Base-by-base conservation (phyloP, 2,329 filamentous ascomycete genomes). In the Lasiodiplodia citricola region DNA sequence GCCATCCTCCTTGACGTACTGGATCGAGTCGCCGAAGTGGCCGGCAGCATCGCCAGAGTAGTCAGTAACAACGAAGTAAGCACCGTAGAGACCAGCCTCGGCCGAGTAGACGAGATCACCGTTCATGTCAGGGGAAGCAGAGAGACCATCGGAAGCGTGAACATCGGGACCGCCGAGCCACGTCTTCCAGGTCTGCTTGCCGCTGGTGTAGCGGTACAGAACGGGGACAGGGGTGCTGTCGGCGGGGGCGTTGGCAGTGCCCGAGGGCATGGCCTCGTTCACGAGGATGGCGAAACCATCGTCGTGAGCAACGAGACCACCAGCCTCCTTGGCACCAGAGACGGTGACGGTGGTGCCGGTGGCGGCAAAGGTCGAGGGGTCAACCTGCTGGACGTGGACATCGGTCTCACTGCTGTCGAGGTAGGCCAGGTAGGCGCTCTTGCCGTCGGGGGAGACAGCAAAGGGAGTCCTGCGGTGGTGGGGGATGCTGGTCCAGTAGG, bases 381-480 rank as follows among this genome's bases (percentile, higher is more conserved):
- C 80, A 23, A 90, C 80, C 54, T 85, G 81, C 75, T 89, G 87
- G 21, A 90, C 78, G 73, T 88, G 85, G 13, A 90, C 86, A 65
- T 82, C 85, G 3, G 82, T 86, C 57, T 84, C 85, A 56, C 82
- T 86, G 31, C 81, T 78, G 73, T 89, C 87, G 18, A 90, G 84
- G 73, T 89, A 90, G 11, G 88, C 88, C 11, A 90, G 75, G 74
- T 87, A 89, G 14, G 86, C 87, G 4, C 83, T 84, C 69, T 85
- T 85, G 70, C 87, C 87, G 74, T 89, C 83, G 2, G 87, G 87
- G 0, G 87, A 89, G 38, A 88, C 72, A n/a, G 87, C 83, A 70
- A 90, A 90, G 6, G 87, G 87, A 14, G 87, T 89, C 64, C 87
- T 84, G 56, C 87, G 85, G 75, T 90, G 87, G 72, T 90, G 88